Evolutionary conservation across 176 grass and related monocot species (phyloP).

Genomic region (Musa itinerans): DNA sequence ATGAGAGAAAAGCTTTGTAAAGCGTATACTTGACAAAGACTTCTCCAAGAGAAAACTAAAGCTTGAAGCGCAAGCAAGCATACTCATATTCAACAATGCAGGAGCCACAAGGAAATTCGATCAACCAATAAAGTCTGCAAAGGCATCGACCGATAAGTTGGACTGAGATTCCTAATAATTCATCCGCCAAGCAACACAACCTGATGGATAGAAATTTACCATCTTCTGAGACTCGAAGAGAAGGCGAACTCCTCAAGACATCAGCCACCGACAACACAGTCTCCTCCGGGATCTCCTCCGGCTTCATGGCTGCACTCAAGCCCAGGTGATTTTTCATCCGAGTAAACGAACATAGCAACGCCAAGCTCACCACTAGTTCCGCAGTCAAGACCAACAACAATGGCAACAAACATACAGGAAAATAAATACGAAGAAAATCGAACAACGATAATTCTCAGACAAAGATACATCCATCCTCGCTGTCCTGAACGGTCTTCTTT

Average conservation of each 20-base stretch:
- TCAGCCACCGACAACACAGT: slow-evolving; percentile 50
- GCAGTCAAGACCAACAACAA: slow-evolving; percentile 5
- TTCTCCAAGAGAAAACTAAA: neutral
- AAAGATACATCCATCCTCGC: slow-evolving; percentile 66
- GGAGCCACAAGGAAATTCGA: neutral
- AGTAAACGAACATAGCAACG: slow-evolving; percentile 73
- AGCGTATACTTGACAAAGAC: neutral
- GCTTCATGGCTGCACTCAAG: slow-evolving; percentile 37
- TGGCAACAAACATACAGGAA: neutral
- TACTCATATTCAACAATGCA: neutral
- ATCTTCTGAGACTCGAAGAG: slow-evolving; percentile 59
- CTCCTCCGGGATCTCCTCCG: slow-evolving; percentile 43
- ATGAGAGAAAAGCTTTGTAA: neutral
- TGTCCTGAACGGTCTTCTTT: slow-evolving; percentile 49
- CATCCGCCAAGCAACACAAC: neutral
- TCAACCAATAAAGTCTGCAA: neutral
- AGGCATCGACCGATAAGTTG: neutral
- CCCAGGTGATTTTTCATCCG: slow-evolving; percentile 66
- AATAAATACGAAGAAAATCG: neutral
- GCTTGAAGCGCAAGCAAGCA: neutral
- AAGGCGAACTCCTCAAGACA: slow-evolving; percentile 42
- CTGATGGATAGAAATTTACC: slow-evolving; percentile 33
- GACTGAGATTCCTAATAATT: no score
- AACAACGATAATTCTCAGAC: neutral
- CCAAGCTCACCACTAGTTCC: slow-evolving; percentile 70